Evolutionary conservation across 192 early-diverging fungal genomes (phyloP).

Genomic region (Gamsiella multidivaricata): DNA sequence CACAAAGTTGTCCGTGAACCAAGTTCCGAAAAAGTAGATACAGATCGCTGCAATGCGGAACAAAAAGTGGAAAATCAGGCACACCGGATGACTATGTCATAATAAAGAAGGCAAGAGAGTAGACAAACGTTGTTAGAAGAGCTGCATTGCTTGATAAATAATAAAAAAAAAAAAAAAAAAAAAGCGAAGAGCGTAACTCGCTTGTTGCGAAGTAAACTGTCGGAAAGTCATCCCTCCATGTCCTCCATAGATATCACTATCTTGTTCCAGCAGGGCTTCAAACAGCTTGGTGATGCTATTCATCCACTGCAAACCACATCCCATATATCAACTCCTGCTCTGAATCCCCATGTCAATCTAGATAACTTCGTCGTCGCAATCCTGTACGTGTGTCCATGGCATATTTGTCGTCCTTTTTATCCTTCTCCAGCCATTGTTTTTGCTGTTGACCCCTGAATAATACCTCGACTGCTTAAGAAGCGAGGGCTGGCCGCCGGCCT

Average conservation of each 20-base stretch:
- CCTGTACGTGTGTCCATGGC: too few species aligned
- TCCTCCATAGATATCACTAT: not conserved
- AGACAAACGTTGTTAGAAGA: too few species aligned
- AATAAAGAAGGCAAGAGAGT: not conserved
- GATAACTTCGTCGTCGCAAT: too few species aligned
- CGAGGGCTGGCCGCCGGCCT: conserved; percentile 46
- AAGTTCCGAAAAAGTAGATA: conserved; percentile 86
- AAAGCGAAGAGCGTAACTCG: not conserved
- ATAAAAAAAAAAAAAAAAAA: not conserved
- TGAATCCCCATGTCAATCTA: too few species aligned
- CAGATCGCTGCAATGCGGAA: conserved; percentile 88
- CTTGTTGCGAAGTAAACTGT: not conserved
- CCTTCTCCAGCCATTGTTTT: too few species aligned
- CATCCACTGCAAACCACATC: too few species aligned
- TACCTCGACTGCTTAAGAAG: conserved; percentile 55
- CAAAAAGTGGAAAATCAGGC: conserved; percentile 88
- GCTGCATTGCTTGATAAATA: too few species aligned
- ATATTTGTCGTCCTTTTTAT: too few species aligned
- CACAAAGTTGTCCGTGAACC: conserved; percentile 88
- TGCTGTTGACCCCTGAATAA: not conserved
- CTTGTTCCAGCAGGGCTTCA: not conserved
- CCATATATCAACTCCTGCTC: too few species aligned
- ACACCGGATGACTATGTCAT: conserved; percentile 83
- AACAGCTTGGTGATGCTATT: not conserved
- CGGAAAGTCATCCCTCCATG: not conserved